Evolutionary conservation across 2,329 filamentous ascomycete genomes (phyloP).

Genomic region (Fusarium burgessii): DNA sequence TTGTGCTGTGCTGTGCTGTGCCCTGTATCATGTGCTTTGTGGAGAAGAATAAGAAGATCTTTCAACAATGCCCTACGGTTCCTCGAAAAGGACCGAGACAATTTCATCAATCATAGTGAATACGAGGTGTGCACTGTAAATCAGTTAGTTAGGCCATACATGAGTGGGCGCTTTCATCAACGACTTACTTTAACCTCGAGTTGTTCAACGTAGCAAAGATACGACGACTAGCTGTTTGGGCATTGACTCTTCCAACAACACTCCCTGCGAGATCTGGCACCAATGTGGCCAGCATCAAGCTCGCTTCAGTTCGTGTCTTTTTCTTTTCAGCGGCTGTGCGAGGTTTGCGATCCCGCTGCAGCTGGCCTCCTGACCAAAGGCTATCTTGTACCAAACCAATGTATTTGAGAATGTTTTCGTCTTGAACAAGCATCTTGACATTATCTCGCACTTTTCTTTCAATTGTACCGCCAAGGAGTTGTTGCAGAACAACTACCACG

Average conservation of each 20-base stretch:
- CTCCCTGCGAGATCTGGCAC: slow-evolving; percentile 91
- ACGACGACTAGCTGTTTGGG: slow-evolving; percentile 87
- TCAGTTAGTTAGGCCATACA: slow-evolving; percentile 27
- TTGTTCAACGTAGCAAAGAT: slow-evolving; percentile 95
- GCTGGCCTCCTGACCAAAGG: slow-evolving; percentile 82
- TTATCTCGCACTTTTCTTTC: slow-evolving; percentile 94
- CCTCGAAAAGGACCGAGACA: slow-evolving; percentile 72
- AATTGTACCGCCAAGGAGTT: slow-evolving; percentile 94
- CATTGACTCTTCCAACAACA: slow-evolving; percentile 93
- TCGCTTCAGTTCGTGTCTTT: slow-evolving; percentile 86
- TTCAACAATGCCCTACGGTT: slow-evolving; percentile 42
- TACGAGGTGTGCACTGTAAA: slow-evolving; percentile 70
- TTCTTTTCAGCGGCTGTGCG: slow-evolving; percentile 80
- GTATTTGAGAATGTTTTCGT: slow-evolving; percentile 83
- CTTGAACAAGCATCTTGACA: slow-evolving; percentile 77
- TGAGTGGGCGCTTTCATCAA: background rate
- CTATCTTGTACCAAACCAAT: slow-evolving; percentile 77
- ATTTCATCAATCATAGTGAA: slow-evolving; percentile 80
- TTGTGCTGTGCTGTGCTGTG: slow-evolving; percentile 26
- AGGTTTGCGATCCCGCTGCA: slow-evolving; percentile 62
- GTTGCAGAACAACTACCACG: slow-evolving; percentile 95
- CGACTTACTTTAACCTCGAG: slow-evolving; percentile 82
- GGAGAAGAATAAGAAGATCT: slow-evolving; percentile 11
- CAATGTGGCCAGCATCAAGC: slow-evolving; percentile 87
- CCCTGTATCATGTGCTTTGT: slow-evolving; percentile 32